Conservation (phyloP, 495 filamentous ascomycete genomes). For the Xylaria nigripes region DNA sequence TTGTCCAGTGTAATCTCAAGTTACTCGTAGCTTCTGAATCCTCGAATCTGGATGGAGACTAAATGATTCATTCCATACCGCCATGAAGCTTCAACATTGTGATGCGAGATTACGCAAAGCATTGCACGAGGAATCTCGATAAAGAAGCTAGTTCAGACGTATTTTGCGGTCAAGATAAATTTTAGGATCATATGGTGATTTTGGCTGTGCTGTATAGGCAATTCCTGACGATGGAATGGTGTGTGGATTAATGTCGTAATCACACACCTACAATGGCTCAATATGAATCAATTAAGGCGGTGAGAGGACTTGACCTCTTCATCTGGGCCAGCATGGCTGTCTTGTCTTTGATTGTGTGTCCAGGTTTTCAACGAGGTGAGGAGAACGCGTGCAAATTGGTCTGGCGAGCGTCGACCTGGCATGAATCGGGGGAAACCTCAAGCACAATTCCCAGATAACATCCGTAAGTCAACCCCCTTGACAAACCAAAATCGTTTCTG, state of each 20-base stretch:
- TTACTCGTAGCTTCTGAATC: background rate
- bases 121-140: background rate
- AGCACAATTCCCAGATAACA: too few species aligned
- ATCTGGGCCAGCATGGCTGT: background rate
- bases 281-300: background rate
- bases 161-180: background rate
- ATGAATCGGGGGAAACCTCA: too few species aligned
- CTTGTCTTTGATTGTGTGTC: too few species aligned
- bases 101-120: background rate
- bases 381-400: background rate
- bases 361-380: background rate
- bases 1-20: background rate
- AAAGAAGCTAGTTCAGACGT: background rate
- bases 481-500: too few species aligned
- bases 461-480: too few species aligned
- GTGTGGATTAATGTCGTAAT: background rate
- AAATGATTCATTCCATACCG: background rate
- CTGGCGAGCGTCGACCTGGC: too few species aligned
- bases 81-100: background rate
- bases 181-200: background rate
- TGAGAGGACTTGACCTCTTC: background rate
- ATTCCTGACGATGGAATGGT: background rate
- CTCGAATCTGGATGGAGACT: background rate
- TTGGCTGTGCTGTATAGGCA: background rate
- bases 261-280: background rate